Evolutionary conservation across 306 rosid genomes (phyloP), one percentile per base, ranked within the genome.

Genomic region (Ormosia semicastrata): DNA sequence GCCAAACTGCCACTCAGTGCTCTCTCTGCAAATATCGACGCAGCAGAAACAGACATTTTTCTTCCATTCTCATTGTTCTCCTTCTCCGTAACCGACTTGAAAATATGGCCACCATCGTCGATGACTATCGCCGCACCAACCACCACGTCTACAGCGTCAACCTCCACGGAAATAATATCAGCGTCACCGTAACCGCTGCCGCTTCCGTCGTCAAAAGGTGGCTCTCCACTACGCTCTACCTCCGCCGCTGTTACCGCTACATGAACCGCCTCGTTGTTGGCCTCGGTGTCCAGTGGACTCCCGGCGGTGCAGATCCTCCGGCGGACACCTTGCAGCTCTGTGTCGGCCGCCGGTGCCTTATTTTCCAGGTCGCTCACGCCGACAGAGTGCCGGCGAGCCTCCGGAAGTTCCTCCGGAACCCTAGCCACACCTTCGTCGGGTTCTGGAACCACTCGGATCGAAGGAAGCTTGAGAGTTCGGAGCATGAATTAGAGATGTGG

Each of bases 201-300:
- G 67, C 89, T 43, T 37, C 63, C 60, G 84, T 59, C 43, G 88
- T 73, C 30, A 24, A 29, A 6, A 39, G 15, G 2, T 90, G 94
- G 94, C 15, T 90, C 34, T 0, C 2, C 24, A 1, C 6, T 44
- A 62, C 18, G 3, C 66, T 66, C 37, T 4, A 13, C 80, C 7
- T 32, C 6, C 44, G 36, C 60, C 69, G 76, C 8, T 0, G 8
- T 7, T 1, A 17, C 5, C 0, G 3, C 56, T 24, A 13, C 69
- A 6, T 4, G 1, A 0, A 30, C 43, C 53, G 43, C 37, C 89
- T 88, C 29, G 68, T 88, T 18, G 84, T 85, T 17, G 92, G 90
- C 9, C 86, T 87, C 66, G 90, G 89, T 54, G 81, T 89, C n/a
- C 89, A 89, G n/a, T 89, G 90, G 90, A 84, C 83, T 15, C 87